Conservation (phyloP, 208 protist species). For the Acanthamoeba triangularis region DNA sequence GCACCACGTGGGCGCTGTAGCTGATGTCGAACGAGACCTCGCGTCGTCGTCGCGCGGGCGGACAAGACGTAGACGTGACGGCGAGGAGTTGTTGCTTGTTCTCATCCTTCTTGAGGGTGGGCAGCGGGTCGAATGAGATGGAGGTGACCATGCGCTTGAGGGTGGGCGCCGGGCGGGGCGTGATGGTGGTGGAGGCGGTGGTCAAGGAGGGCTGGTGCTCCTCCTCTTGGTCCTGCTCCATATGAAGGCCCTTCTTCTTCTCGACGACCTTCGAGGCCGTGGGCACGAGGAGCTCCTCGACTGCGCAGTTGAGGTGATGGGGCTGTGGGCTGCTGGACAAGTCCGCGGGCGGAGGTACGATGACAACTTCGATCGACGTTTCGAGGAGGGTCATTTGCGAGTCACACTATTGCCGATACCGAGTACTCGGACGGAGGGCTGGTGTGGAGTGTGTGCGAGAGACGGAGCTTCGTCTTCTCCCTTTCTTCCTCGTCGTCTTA, state of each 20-base stretch:
- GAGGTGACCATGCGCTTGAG: background rate
- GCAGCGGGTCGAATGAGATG: background rate
- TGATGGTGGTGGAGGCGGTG: background rate
- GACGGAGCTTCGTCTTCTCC: too few species aligned
- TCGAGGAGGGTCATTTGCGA: background rate
- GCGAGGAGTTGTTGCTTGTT: background rate
- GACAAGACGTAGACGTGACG: background rate
- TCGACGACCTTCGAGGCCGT: background rate
- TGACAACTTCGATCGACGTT: background rate
- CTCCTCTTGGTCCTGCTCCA: background rate
- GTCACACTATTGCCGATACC: background rate
- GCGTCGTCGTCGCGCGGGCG: background rate
- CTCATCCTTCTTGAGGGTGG: background rate
- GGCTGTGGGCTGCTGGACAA: background rate
- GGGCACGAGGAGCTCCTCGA: background rate
- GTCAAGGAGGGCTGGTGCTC: background rate
- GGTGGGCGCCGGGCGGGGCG: background rate
- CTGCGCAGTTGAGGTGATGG: background rate
- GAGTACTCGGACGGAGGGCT: background rate
- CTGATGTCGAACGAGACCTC: slow-evolving; percentile 28
- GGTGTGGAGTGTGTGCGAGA: background rate
- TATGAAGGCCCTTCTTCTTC: background rate
- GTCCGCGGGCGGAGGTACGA: background rate
- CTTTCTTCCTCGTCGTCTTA: background rate
- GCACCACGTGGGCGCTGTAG: background rate